A percentile compares a stretch with the other conserved stretches of the same genome.
Conservation (phyloP, 306 rosid species). For the Medicago truncatula region MtrunA17r5.0-ANR NC_053045.1:52268501-52269000, state of each 20-base stretch:
- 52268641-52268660: slow-evolving; percentile 86
- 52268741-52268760: slow-evolving; percentile 93
- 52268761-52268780: slow-evolving; percentile 93
- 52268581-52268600: slow-evolving; percentile 81
- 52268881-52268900: slow-evolving; percentile 87
- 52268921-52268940: slow-evolving; percentile 71
- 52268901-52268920: slow-evolving; percentile 85
- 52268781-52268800: slow-evolving; percentile 85
- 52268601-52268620: slow-evolving; percentile 94
- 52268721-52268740: slow-evolving; percentile 83
- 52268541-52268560: slow-evolving; percentile 77
- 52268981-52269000: slow-evolving; percentile 88
- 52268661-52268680: slow-evolving; percentile 98
- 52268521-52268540: slow-evolving; percentile 71
- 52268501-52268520: slow-evolving; percentile 94
- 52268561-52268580: slow-evolving; percentile 77
- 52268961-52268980: slow-evolving; percentile 88
- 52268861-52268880: slow-evolving; percentile 89
- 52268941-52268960: slow-evolving; percentile 77
- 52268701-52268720: slow-evolving; percentile 90
- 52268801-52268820: slow-evolving; percentile 77
- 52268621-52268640: slow-evolving; percentile 97
- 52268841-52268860: slow-evolving; percentile 77
- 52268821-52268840: slow-evolving; percentile 77
- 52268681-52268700: slow-evolving; percentile 83